Evolutionary conservation across 176 grass and related monocot genomes (phyloP), one percentile per base, ranked within the genome.

Genomic region (Alloteropsis semialata): DNA sequence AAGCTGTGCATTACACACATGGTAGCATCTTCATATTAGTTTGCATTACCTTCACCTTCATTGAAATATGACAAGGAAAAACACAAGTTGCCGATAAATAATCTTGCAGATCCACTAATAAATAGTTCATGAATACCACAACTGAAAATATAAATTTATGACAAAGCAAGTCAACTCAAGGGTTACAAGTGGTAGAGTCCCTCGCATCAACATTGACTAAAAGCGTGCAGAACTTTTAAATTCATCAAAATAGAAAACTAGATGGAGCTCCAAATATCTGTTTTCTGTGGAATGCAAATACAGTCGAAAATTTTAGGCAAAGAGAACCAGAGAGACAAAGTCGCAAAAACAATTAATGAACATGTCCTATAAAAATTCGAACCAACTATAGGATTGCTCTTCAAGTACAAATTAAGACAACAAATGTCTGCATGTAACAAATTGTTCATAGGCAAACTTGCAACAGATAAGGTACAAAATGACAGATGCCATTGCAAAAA

Each of bases 61-160:
- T n/a, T 66, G n/a, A 80, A 76, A 84, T 56, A 59, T 37, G 12
- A 75, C 54, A 6, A 79, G n/a, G 78, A 72, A 78, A 49, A 28
- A 16, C 34, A 66, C 30, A 72, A 33, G 43, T 21, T 34, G 24
- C 24, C 77, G 62, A 54, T 41, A 64, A 72, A 65, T 11, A 28
- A 54, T 28, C 33, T 11, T 24, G 24, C 14, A 75, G 44, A 30
- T 38, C 8, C 48, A 56, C 21, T 28, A 44, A 63, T 39, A 36
- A 36, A 82, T 22, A 4, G 2, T 45, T 39, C 80, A 78, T n/a
- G 76, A 68, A 77, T 36, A 21, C 25, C 45, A 67, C 50, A 66
- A 57, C 72, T 25, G 59, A 75, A 25, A 41, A 67, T 17, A 25
- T 3, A 63, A 30, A 70, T 80, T 16, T 49, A 41, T 17, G 60